Percentiles rank a stretch among this genome's conserved stretches.
Evolutionary conservation across 345 rosid genomes (phyloP).

Genomic region (Raphanus sativus): DNA sequence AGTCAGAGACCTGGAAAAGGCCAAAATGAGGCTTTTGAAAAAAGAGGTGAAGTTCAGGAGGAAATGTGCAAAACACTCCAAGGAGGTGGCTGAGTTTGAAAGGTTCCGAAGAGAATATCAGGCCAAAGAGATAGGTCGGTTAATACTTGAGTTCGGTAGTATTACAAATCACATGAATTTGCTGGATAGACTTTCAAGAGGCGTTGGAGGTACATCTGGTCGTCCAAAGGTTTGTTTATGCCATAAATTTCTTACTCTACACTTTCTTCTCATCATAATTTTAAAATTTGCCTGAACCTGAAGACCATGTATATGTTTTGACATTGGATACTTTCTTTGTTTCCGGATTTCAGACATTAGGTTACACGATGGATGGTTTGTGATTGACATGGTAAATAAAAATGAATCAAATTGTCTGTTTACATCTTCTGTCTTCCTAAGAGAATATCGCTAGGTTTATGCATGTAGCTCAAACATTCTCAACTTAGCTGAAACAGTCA

Average conservation of each 20-base stretch:
- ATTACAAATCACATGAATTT: slow-evolving; percentile 50
- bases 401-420: slow-evolving; percentile 1
- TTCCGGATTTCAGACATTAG: slow-evolving; percentile 29
- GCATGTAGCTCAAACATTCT: background rate
- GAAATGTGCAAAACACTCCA: slow-evolving; percentile 52
- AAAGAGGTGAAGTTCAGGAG: slow-evolving; percentile 68
- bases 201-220: slow-evolving; percentile 35
- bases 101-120: slow-evolving; percentile 44
- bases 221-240: slow-evolving; percentile 60
- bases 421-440: background rate
- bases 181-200: slow-evolving; percentile 43
- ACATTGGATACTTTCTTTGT: slow-evolving; percentile 37
- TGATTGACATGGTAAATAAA: slow-evolving; percentile 36
- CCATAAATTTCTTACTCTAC: background rate
- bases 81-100: slow-evolving; percentile 65
- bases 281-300: background rate
- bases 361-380: slow-evolving; percentile 28
- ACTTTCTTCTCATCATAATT: slow-evolving; percentile 9
- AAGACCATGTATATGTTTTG: background rate
- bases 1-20: slow-evolving; percentile 35
- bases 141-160: slow-evolving; percentile 60
- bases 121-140: slow-evolving; percentile 52
- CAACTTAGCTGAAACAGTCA: background rate
- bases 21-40: slow-evolving; percentile 55
- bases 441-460: slow-evolving; percentile 18